A percentile compares a stretch with the other conserved stretches of the same genome.
Conservation (phyloP, 768 basidiomycete species). For the Favolaschia claudopus region DNA sequence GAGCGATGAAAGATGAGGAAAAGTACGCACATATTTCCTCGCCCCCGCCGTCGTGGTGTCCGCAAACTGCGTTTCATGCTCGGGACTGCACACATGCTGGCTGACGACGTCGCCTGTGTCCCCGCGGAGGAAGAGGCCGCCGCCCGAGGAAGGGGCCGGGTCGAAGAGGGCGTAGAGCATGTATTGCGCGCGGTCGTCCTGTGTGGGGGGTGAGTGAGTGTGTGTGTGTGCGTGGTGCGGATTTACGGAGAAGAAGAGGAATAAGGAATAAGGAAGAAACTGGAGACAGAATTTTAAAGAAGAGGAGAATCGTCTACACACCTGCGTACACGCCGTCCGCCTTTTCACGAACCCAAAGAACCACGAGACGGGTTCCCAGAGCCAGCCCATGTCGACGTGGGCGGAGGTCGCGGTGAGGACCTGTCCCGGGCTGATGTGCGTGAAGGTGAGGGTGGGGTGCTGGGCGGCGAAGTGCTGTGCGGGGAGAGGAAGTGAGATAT, state of each 20-base stretch:
- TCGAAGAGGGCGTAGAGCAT: slow-evolving; percentile 13
- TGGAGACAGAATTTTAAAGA: no score
- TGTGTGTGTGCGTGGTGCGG: no score
- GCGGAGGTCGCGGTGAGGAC: slow-evolving; percentile 21
- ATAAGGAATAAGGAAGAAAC: neutral
- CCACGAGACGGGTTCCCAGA: neutral
- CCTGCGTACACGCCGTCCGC: neutral
- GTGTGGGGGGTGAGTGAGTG: no score
- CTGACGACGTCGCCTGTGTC: neutral
- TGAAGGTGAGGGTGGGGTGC: slow-evolving; percentile 30
- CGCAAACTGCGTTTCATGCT: neutral
- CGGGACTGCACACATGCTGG: neutral
- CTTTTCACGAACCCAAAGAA: neutral
- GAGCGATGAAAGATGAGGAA: neutral
- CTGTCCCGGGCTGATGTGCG: slow-evolving; percentile 32
- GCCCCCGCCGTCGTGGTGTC: neutral
- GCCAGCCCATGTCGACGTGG: slow-evolving; percentile 1
- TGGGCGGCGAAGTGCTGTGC: slow-evolving; percentile 29
- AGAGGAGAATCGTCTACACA: no score
- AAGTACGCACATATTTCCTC: neutral
- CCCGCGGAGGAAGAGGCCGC: neutral
- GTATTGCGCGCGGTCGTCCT: slow-evolving; percentile 19
- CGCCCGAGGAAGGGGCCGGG: no score
- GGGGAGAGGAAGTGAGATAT: no score
- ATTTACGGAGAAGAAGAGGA: no score